Evolutionary conservation across 768 basidiomycete species (phyloP).

Genomic region (Solioccasus polychromus): DNA sequence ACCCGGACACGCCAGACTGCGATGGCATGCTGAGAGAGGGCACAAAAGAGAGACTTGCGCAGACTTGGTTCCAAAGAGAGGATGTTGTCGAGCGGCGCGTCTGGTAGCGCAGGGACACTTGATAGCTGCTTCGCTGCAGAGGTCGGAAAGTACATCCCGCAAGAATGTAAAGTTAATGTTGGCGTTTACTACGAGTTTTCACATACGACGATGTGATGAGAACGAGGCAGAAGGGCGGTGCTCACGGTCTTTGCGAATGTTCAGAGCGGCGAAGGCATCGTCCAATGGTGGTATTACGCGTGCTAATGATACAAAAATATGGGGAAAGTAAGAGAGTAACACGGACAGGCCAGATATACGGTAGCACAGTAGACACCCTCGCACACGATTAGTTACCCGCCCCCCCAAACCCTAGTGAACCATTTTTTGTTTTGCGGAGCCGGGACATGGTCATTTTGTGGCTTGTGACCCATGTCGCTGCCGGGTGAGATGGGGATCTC

Average conservation of each 20-base stretch:
- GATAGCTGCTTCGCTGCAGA: conserved; percentile 73
- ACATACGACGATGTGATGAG: too few relatives aligned
- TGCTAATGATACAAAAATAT: conserved; percentile 33
- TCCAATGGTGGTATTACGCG: conserved; percentile 22
- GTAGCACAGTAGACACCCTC: conserved; percentile 10
- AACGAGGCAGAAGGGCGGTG: not conserved
- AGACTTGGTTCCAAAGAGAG: conserved; percentile 62
- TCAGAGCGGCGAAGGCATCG: conserved; percentile 5
- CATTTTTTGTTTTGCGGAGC: conserved; percentile 20
- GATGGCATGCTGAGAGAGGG: conserved; percentile 66
- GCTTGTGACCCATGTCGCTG: conserved; percentile 13
- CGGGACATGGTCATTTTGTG: conserved; percentile 13
- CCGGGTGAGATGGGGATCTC: conserved; percentile 15
- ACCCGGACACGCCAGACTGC: conserved; percentile 83
- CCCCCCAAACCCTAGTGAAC: conserved; percentile 28
- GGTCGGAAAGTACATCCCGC: conserved; percentile 80
- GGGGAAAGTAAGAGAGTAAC: conserved; percentile 11
- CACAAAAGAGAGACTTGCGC: conserved; percentile 74
- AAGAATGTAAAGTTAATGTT: not conserved
- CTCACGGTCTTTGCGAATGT: conserved; percentile 2
- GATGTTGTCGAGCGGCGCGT: conserved; percentile 54
- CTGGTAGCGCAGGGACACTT: conserved; percentile 65
- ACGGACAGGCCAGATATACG: conserved; percentile 17
- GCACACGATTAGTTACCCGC: conserved; percentile 8
- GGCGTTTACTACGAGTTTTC: not conserved